phyloP scores from a whole-genome alignment of 2,329 filamentous ascomycete genomes.

The Cryphonectria parasitica region DNA sequence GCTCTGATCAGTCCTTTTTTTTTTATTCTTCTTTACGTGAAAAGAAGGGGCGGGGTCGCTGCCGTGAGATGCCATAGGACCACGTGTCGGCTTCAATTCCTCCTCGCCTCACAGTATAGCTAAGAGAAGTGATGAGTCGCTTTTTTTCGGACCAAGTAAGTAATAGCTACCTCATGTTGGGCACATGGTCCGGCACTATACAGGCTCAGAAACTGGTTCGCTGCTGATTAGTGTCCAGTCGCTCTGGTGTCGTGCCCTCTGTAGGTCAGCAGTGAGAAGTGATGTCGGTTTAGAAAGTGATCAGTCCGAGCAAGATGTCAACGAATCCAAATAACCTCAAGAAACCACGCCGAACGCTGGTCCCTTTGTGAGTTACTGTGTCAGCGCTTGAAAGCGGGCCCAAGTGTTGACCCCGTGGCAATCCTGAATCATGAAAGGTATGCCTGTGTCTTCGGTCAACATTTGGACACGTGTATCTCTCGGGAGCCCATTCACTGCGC shows the following conservation, averaged over 20 bases:
- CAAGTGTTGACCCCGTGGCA: background rate
- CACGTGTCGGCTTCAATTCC: background rate
- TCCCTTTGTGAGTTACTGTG: background rate
- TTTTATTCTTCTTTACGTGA: background rate
- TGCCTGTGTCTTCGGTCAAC: background rate
- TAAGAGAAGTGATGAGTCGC: background rate
- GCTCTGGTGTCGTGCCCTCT: background rate
- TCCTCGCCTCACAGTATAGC: background rate
- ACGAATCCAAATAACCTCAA: background rate
- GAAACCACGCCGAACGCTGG: background rate
- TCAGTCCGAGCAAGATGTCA: background rate
- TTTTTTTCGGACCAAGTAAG: background rate
- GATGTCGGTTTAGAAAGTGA: background rate
- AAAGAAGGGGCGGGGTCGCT: background rate
- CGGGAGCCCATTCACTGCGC: background rate
- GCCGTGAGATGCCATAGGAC: background rate
- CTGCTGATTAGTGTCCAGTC: background rate
- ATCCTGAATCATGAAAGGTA: background rate
- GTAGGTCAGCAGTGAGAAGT: slow-evolving; percentile 1
- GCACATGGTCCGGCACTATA: background rate
- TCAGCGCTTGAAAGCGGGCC: background rate
- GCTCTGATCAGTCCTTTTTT: background rate
- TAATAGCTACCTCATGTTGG: background rate
- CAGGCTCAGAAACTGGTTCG: background rate
- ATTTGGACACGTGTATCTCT: background rate